phyloP scores from a whole-genome alignment of 1,139 yeast genomes.

The Nadsonia starkeyi-henricii region DNA sequence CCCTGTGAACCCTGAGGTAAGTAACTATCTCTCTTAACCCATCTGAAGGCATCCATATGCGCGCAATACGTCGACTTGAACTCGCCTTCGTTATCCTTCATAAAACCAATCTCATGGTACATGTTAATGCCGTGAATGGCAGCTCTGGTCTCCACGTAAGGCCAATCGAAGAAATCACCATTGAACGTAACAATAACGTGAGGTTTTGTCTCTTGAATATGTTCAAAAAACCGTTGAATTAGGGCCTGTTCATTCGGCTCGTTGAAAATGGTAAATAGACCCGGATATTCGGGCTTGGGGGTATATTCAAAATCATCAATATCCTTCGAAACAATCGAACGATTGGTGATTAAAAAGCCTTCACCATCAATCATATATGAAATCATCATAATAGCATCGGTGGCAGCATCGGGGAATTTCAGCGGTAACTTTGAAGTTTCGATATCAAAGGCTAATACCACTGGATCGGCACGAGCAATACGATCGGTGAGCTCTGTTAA shows the following conservation, averaged over 20 bases:
- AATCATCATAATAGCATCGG: constrained; percentile 98
- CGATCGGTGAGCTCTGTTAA: constrained; percentile 56
- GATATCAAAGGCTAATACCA: constrained; percentile 90
- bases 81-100: constrained; percentile 75
- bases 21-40: constrained; percentile 98
- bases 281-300: constrained; percentile 93
- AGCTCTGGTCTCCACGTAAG: constrained; percentile 85
- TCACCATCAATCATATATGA: constrained; percentile 98
- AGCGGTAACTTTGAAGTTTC: constrained; percentile 96
- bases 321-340: constrained; percentile 89
- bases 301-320: constrained; percentile 96
- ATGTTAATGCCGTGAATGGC: constrained; percentile 70
- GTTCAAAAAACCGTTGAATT: constrained; percentile 70
- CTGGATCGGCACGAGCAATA: constrained; percentile 94
- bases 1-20: constrained; percentile 98
- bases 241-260: constrained; percentile 74
- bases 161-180: constrained; percentile 99
- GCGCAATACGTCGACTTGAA: constrained; percentile 86
- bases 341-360: constrained; percentile 82
- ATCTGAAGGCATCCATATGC: constrained; percentile 94
- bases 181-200: constrained; percentile 94
- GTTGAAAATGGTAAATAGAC: constrained; percentile 77
- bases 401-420: constrained; percentile 83
- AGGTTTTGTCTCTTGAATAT: constrained; percentile 74
- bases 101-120: constrained; percentile 91